A percentile compares a stretch with the other conserved stretches of the same genome.
phyloP scores from a whole-genome alignment of 164 flowering plant genomes.

The Chloranthus sessilifolius region DNA sequence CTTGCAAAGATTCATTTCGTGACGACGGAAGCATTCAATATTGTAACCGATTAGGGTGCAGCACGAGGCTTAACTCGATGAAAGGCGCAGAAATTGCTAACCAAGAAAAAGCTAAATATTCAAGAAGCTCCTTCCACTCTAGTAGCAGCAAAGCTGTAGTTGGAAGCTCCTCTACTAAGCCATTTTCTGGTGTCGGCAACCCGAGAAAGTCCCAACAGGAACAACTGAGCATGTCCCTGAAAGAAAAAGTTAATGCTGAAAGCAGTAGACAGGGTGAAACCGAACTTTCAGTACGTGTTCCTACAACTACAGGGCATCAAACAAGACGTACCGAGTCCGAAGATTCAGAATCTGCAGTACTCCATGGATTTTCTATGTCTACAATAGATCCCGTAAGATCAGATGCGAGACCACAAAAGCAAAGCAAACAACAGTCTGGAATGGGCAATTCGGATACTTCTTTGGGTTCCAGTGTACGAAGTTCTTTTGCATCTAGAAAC shows the following conservation, averaged over 20 bases:
- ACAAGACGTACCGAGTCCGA: constrained; percentile 16
- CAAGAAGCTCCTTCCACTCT: constrained; percentile 30
- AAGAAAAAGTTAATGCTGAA: constrained; percentile 44
- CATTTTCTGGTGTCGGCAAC: constrained; percentile 18
- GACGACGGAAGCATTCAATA: constrained; percentile 35
- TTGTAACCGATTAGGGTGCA: constrained; percentile 68
- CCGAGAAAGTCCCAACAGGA: constrained; percentile 23
- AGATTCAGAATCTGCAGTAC: constrained; percentile 20
- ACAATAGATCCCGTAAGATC: constrained; percentile 27
- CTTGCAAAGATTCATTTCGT: constrained; percentile 37
- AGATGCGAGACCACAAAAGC: constrained; percentile 28
- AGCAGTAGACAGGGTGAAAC: constrained; percentile 33
- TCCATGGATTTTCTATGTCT: constrained; percentile 22
- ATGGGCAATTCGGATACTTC: constrained; percentile 21
- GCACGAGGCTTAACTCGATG: constrained; percentile 46
- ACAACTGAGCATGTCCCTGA: constrained; percentile 27
- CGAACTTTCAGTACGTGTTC: constrained; percentile 21
- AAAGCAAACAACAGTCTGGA: constrained; percentile 23
- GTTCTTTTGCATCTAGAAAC: constrained; percentile 30
- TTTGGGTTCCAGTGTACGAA: constrained; percentile 18
- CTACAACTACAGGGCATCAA: constrained; percentile 24
- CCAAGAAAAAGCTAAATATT: constrained; percentile 34
- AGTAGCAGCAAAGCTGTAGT: constrained; percentile 47
- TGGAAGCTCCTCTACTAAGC: constrained; percentile 64
- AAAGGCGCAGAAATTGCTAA: constrained; percentile 27